Evolutionary conservation across 192 early-diverging fungal species (phyloP), one percentile per base, ranked within the genome.

Genomic region (Thoreauomyces humboldtii): DNA sequence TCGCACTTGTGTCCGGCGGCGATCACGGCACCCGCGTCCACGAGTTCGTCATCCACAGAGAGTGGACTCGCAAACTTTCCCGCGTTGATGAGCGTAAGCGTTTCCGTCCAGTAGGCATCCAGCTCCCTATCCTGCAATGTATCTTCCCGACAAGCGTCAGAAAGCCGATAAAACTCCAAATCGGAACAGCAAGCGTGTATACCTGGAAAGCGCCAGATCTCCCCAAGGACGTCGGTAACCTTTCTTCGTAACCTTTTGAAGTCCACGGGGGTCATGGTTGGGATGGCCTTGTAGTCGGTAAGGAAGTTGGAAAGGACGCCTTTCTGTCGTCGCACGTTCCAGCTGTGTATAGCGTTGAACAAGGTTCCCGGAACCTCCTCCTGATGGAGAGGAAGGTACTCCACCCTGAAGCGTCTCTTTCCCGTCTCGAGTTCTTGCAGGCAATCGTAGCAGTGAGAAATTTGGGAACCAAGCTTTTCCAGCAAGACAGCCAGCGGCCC

Each of bases 201-300:
- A 61, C 59, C 66, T 34, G 66, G 66, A 50, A 48, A 60, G 9
- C 37, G 19, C 24, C 60, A 60, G n/a, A 68, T 60, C n/a, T 68
- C 66, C 21, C 34, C 24, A 21, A 68, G 38, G 6, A 52, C 24
- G 28, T 41, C 41, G 31, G 37, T 47, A 35, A 47, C 47, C 27
- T 12, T 44, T n/a, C 42, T 59, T 7, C 66, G 66, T 17, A 55
- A 17, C 21, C 24, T 19, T 42, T 48, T 60, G 51, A 52, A 60
- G 7, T 46, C 47, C 1, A 14, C 33, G 14, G 12, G 27, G 21
- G 56, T 19, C 4, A 41, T 50, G 46, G n/a, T 47, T 7, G 31
- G n/a, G 14, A 34, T 14, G n/a, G 58, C 19, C n/a, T 50, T 21
- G 15, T 36, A 37, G 9, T 48, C n/a, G 7, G 50, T 15, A 4